Evolutionary conservation across 2,329 filamentous ascomycete species (phyloP).

Genomic region (Fusarium aywerte): DNA sequence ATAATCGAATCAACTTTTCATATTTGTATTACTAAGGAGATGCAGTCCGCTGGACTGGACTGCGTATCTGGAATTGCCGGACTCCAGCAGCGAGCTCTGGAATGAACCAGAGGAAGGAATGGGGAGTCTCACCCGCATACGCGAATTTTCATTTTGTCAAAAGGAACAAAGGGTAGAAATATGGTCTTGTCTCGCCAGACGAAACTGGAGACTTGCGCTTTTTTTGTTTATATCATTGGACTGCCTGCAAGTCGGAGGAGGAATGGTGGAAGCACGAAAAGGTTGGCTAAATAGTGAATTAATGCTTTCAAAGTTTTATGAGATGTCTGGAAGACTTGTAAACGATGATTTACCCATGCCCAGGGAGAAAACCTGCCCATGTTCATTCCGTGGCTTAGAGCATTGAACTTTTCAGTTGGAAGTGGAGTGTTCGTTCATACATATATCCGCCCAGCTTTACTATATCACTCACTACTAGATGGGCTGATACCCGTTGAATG

Average conservation of each 20-base stretch:
- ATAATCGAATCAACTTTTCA: slow-evolving; percentile 32
- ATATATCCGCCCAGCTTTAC: no score
- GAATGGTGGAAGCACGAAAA: background rate
- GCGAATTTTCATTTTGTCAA: slow-evolving; percentile 40
- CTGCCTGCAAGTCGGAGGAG: slow-evolving; percentile 29
- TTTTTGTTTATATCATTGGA: slow-evolving; percentile 27
- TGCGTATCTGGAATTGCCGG: background rate
- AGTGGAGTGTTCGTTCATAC: no score
- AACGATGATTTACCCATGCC: no score
- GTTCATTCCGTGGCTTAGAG: background rate
- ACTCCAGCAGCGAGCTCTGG: slow-evolving; percentile 1
- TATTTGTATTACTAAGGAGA: slow-evolving; percentile 42
- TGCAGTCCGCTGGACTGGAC: slow-evolving; percentile 26
- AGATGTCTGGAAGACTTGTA: background rate
- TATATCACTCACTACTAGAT: no score
- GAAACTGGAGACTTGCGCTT: background rate
- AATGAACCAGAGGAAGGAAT: slow-evolving; percentile 2
- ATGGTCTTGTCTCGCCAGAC: background rate
- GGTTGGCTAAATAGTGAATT: slow-evolving; percentile 18
- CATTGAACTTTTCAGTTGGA: no score
- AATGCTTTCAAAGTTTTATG: slow-evolving; percentile 1
- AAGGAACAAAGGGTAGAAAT: slow-evolving; percentile 20
- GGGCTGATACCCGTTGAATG: background rate
- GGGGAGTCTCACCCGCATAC: slow-evolving; percentile 7
- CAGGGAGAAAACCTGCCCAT: no score